Evolutionary conservation across 805 yeast genomes (phyloP).

Genomic region (Candida easanensis): DNA sequence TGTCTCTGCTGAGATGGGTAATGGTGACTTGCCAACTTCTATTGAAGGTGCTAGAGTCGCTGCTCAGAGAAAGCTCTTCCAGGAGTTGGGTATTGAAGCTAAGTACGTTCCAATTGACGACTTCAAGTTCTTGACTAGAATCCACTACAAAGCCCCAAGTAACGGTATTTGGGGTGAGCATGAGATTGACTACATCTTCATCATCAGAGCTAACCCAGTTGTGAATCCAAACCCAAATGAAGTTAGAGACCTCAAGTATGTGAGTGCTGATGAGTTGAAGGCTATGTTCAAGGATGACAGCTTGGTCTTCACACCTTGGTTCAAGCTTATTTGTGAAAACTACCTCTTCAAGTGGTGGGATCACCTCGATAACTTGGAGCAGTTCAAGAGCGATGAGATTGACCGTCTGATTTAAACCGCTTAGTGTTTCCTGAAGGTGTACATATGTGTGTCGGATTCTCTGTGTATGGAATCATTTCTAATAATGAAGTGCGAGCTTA

Average conservation of each 20-base stretch:
- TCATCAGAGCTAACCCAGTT: slow-evolving; percentile 56
- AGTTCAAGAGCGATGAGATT: slow-evolving; percentile 40
- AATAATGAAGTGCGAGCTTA: too few relatives aligned
- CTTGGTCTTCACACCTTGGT: slow-evolving; percentile 96
- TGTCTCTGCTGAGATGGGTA: slow-evolving; percentile 75
- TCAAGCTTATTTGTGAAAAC: slow-evolving; percentile 89
- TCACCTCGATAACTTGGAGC: slow-evolving; percentile 55
- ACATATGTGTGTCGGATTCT: too few relatives aligned
- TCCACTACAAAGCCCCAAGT: slow-evolving; percentile 88
- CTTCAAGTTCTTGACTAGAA: slow-evolving; percentile 85
- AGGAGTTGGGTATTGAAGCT: slow-evolving; percentile 82
- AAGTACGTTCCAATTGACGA: slow-evolving; percentile 57
- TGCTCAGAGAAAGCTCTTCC: slow-evolving; percentile 88
- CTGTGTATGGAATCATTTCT: too few relatives aligned
- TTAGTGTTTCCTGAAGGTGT: too few relatives aligned
- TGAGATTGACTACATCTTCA: slow-evolving; percentile 91
- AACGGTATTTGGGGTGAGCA: slow-evolving; percentile 94
- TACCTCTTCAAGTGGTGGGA: slow-evolving; percentile 95
- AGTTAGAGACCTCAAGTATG: slow-evolving; percentile 79
- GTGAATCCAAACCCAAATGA: slow-evolving; percentile 73
- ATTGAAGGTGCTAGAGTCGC: slow-evolving; percentile 81
- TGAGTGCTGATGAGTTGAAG: slow-evolving; percentile 61
- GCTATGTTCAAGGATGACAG: slow-evolving; percentile 67
- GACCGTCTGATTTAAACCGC: slow-evolving; percentile 26
- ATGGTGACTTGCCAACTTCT: slow-evolving; percentile 49